Evolutionary conservation across 805 yeast species (phyloP), one percentile per base, ranked within the genome.

Genomic region (Sungouiozyma ichnusensis): DNA sequence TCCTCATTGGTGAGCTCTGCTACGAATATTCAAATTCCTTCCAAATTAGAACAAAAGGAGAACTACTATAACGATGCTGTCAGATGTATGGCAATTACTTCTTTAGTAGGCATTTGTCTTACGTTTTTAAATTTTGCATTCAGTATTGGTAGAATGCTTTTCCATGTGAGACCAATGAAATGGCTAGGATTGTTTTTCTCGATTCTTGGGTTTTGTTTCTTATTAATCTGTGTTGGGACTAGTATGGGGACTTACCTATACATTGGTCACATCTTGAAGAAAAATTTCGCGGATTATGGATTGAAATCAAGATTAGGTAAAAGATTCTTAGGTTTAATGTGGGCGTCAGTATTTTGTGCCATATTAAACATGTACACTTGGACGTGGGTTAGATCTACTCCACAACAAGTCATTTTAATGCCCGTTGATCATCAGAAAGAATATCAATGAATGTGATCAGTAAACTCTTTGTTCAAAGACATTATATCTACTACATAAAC

Each of bases 231-330:
- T 20, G 71, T 77, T 20, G 85, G 71, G 14, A 63, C 80, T 17
- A 67, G 81, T 20, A 81, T 90, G 0, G 92, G 79, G 15, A 65
- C 73, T n/a, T 81, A 66, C 63, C 43, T 64, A 4, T 67, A 68
- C 42, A 67, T 79, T 46, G 62, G 71, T 44, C 61, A 65, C 11
- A 65, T 72, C 41, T 68, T 85, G 64, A 76, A 80, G 51, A 62
- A 74, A 29, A 63, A 65, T 29, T 60, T 62, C 11, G 57, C 53
- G 2, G 56, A 58, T 2, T 77, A 67, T 50, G 94, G 94, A 14
- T 69, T 80, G 38, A 57, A 60, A 33, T 73, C 85, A 2, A 55
- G 57, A 32, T 53, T 84, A 39, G 63, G 63, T 7, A 73, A 76
- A 29, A 62, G 64, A 16, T 80, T 72, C 49, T 71, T 76, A 41